These are phyloP conservation scores for Amanita exitialis DNA, from an alignment of 768 basidiomycete species.

Conservation along the genomic window DNA sequence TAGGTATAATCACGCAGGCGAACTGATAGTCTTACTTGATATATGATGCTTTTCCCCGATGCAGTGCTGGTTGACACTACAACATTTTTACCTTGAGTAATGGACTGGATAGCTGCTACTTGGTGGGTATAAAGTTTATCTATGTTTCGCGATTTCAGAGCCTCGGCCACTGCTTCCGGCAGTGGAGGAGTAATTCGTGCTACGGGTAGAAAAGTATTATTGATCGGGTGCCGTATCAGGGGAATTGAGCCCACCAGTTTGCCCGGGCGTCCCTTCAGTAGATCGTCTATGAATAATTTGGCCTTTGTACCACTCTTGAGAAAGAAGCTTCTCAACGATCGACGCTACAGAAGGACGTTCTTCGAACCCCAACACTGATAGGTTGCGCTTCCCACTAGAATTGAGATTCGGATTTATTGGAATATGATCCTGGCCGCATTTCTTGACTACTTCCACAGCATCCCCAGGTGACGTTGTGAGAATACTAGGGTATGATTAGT, in stretches of 20 bases:
- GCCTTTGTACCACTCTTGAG: slow-evolving; percentile 54
- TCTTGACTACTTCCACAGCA: slow-evolving; percentile 50
- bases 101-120: slow-evolving; percentile 56
- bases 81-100: slow-evolving; percentile 52
- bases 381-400: slow-evolving; percentile 7
- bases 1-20: background rate
- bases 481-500: slow-evolving; percentile 29
- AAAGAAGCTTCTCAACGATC: slow-evolving; percentile 47
- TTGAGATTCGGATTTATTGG: slow-evolving; percentile 48
- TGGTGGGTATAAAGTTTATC: slow-evolving; percentile 60
- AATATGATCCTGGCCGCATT: slow-evolving; percentile 60
- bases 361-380: slow-evolving; percentile 29
- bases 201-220: slow-evolving; percentile 12
- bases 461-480: slow-evolving; percentile 47
- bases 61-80: slow-evolving; percentile 89
- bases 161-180: slow-evolving; percentile 43
- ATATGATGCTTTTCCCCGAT: slow-evolving; percentile 83
- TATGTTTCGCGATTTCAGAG: slow-evolving; percentile 55
- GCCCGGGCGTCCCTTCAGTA: slow-evolving; percentile 40
- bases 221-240: background rate
- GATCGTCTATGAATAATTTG: slow-evolving; percentile 57
- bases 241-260: slow-evolving; percentile 31
- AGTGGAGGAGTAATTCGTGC: slow-evolving; percentile 45
- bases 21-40: slow-evolving; percentile 43
- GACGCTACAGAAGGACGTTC: slow-evolving; percentile 47